Evolutionary conservation across 805 yeast genomes (phyloP).

Genomic region (Nadsonia fulvescens): DNA sequence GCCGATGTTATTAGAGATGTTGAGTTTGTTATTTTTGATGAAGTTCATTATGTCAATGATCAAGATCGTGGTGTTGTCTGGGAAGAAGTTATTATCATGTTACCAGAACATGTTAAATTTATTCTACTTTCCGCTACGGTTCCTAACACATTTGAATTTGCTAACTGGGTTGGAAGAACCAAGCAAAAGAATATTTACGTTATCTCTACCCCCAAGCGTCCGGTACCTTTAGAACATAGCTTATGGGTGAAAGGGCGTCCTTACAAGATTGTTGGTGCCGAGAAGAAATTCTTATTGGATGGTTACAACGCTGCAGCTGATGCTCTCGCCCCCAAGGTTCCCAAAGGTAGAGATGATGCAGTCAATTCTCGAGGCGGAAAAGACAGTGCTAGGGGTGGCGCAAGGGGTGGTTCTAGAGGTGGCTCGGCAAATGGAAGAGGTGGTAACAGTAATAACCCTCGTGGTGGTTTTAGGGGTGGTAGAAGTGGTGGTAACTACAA

Average conservation of each 20-base stretch:
- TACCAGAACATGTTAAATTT: constrained; percentile 90
- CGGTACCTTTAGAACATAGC: constrained; percentile 81
- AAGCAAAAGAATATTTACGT: constrained; percentile 92
- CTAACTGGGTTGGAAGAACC: constrained; percentile 96
- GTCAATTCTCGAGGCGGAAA: constrained; percentile 22
- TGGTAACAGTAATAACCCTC: constrained; percentile 15
- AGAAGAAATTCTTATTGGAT: constrained; percentile 45
- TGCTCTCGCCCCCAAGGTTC: constrained; percentile 13
- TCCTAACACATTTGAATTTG: constrained; percentile 96
- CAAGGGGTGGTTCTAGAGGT: constrained; percentile 16
- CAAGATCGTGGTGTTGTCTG: constrained; percentile 96
- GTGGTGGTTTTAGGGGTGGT: constrained; percentile 23
- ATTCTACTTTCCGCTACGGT: constrained; percentile 90
- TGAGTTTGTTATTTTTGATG: constrained; percentile 93
- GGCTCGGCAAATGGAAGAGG: constrained; percentile 19
- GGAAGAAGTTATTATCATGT: constrained; percentile 97
- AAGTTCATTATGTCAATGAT: constrained; percentile 94
- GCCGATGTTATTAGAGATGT: constrained; percentile 94
- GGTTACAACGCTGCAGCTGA: constrained; percentile 30
- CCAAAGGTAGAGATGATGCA: constrained; percentile 25
- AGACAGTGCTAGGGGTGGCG: constrained; percentile 18
- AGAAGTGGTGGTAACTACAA: constrained; percentile 17
- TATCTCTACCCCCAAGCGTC: constrained; percentile 89
- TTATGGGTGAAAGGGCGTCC: constrained; percentile 67
- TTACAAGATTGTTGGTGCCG: constrained; percentile 55